Conservation (phyloP, 352 stramenopile genomes). For the Phytopythium sindhum region DNA sequence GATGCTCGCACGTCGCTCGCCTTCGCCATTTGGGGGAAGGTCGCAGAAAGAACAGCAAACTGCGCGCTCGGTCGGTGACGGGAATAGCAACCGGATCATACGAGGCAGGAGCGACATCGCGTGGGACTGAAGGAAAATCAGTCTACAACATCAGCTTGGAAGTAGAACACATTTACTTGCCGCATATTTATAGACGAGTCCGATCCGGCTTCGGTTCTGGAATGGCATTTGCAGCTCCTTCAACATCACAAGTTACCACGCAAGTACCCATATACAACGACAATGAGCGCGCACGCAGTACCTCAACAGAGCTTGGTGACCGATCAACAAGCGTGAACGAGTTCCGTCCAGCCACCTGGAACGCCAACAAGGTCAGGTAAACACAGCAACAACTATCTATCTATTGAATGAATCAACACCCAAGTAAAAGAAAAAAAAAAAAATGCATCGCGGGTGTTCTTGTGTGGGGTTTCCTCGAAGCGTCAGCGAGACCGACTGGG, state of each 20-base stretch:
- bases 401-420: conserved; percentile 4
- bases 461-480: neutral
- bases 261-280: neutral
- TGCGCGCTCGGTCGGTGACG: neutral
- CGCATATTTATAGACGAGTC: neutral
- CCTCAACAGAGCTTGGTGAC: neutral
- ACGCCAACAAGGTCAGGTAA: neutral
- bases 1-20: neutral
- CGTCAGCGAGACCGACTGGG: neutral
- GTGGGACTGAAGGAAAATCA: neutral
- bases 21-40: conserved; percentile 1
- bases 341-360: neutral
- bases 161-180: neutral
- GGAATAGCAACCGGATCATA: neutral
- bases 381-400: conserved; percentile 2
- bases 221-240: neutral
- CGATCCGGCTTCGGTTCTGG: neutral
- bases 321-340: neutral
- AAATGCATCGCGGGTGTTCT: conserved; percentile 4
- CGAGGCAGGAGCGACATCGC: neutral
- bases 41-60: neutral
- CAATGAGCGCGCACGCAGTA: neutral
- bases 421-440: neutral
- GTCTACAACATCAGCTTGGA: neutral
- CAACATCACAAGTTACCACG: neutral